Base-by-base conservation (phyloP, 2,329 filamentous ascomycete genomes). In the Cercospora zeina region DNA sequence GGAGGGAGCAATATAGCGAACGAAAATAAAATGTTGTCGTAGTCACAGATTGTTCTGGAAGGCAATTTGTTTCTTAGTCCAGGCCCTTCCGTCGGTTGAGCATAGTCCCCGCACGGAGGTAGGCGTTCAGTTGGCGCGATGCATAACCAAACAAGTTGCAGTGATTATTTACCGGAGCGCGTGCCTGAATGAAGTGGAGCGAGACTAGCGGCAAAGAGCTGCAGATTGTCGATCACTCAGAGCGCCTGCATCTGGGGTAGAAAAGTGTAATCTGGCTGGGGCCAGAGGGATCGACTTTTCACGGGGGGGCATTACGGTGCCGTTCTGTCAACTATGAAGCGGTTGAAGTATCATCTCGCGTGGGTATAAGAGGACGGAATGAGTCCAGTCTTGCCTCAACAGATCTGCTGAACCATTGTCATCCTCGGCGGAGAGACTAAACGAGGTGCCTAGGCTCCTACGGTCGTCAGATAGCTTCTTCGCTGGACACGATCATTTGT, bases 141-240 rank as follows among this genome's bases (percentile, higher is more conserved):
- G 55, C 39, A 58, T 27, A 34, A 27, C 55, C 55, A 49, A 47
- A 47, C 55, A 58, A 58, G 31, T 47, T 4, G 42, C 39, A 47
- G 30, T 58, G 24, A 58, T 58, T 57, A 57, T 49, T 58, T 34
- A 9, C 55, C 55, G 55, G 27, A 56, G 37, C 42, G 55, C 31
- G 55, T 58, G 30, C 55, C 55, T 58, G 55, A 58, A 34, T 7
- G 16, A 27, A 36, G 55, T 34, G 55, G 55, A 49, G 37, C 30
- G n/a, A 49, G 30, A 19, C 31, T 58, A 58, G 55, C 55, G 55
- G 55, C 31, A 47, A 58, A 58, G 24, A 50, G 55, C 55, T 58
- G 55, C 55, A 58, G 24, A 33, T 7, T 49, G 55, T 58, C 55
- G 55, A 58, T 58, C 55, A 49, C 19, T 39, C 30, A 27, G n/a